Evolutionary conservation across 2,329 filamentous ascomycete species (phyloP).

Genomic region (Clonostachys rhizophaga): DNA sequence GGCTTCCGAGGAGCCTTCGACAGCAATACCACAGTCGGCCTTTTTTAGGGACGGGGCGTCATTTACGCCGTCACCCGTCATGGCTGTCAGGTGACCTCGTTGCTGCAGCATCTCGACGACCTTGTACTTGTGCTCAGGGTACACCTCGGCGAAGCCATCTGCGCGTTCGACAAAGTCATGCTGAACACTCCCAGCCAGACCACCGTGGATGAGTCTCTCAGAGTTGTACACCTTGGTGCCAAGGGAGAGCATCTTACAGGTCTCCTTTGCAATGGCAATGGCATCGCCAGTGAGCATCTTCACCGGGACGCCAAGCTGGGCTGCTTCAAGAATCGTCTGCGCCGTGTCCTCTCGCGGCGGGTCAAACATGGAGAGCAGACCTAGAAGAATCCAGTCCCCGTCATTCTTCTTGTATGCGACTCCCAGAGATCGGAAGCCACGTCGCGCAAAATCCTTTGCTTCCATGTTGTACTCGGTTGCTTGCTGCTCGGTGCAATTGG

Average conservation of each 20-base stretch:
- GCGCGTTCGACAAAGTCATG: conserved; percentile 74
- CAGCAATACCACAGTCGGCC: conserved; percentile 70
- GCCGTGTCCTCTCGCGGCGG: conserved; percentile 75
- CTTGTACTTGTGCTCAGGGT: conserved; percentile 69
- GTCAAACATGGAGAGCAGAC: conserved; percentile 78
- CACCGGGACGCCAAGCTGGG: conserved; percentile 70
- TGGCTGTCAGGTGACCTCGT: conserved; percentile 67
- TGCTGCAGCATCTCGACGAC: conserved; percentile 74
- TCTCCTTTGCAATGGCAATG: conserved; percentile 76
- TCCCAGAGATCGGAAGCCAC: conserved; percentile 77
- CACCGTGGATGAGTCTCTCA: conserved; percentile 71
- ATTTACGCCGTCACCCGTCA: conserved; percentile 76
- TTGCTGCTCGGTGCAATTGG: conserved; percentile 61
- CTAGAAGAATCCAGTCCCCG: conserved; percentile 68
- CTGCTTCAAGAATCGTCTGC: conserved; percentile 72
- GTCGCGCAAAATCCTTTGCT: conserved; percentile 69
- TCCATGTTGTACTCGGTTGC: conserved; percentile 66
- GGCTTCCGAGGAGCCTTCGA: conserved; percentile 68
- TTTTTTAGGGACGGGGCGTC: conserved; percentile 71
- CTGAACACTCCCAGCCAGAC: conserved; percentile 67
- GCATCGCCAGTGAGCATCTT: conserved; percentile 83
- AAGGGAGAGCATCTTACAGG: conserved; percentile 76
- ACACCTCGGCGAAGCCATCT: conserved; percentile 70
- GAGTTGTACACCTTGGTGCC: conserved; percentile 81
- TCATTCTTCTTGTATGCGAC: conserved; percentile 76